Evolutionary conservation across 2,329 filamentous ascomycete genomes (phyloP).

Genomic region (Proliferodiscus dingleyae): DNA sequence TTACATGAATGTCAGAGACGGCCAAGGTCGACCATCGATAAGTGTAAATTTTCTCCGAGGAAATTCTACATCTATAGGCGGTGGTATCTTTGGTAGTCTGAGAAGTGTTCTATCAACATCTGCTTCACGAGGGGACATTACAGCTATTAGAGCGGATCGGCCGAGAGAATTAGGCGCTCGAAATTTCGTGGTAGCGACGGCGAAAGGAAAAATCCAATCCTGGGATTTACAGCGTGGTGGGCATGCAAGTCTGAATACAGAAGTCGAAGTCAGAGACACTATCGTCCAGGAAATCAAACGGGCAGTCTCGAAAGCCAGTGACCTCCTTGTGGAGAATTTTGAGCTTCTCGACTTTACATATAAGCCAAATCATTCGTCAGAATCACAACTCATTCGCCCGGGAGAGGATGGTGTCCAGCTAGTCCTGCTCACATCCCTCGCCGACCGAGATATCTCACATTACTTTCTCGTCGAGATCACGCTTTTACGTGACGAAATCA

Average conservation of each 20-base stretch:
- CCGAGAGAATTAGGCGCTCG: slow-evolving; percentile 74
- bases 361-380: slow-evolving; percentile 48
- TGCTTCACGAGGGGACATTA: slow-evolving; percentile 70
- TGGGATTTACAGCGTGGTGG: slow-evolving; percentile 91
- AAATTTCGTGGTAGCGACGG: slow-evolving; percentile 74
- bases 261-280: slow-evolving; percentile 63
- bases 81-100: slow-evolving; percentile 76
- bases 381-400: slow-evolving; percentile 47
- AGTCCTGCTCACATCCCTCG: slow-evolving; percentile 56
- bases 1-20: slow-evolving; percentile 80
- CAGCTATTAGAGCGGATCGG: slow-evolving; percentile 70
- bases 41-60: slow-evolving; percentile 71
- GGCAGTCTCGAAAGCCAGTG: slow-evolving; percentile 43
- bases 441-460: slow-evolving; percentile 48
- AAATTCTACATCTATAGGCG: slow-evolving; percentile 46
- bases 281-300: slow-evolving; percentile 59
- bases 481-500: slow-evolving; percentile 48
- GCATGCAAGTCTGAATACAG: slow-evolving; percentile 68
- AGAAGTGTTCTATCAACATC: slow-evolving; percentile 69
- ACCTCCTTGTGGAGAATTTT: slow-evolving; percentile 54
- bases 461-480: slow-evolving; percentile 73
- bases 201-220: slow-evolving; percentile 70
- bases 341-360: slow-evolving; percentile 78
- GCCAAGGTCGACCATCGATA: slow-evolving; percentile 79
- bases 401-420: slow-evolving; percentile 52